A percentile compares a stretch with the other conserved stretches of the same genome.
Evolutionary conservation across 2,329 filamentous ascomycete species (phyloP).

Genomic region (Aspergillus intermedius): DNA sequence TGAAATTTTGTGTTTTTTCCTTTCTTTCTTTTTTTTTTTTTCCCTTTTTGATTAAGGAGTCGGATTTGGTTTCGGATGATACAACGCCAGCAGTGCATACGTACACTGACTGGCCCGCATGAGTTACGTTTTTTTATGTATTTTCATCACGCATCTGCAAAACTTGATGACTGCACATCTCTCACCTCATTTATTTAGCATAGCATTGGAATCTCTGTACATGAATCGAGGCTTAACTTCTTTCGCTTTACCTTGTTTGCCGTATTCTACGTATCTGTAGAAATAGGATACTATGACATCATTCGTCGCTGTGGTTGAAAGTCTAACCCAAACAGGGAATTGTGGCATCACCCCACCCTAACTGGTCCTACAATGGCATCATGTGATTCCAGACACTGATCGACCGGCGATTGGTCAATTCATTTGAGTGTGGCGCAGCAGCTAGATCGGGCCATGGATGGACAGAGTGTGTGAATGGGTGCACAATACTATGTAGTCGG

Average conservation of each 20-base stretch:
- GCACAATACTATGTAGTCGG: no score
- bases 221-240: no score
- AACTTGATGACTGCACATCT: not conserved
- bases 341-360: no score
- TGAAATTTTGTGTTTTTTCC: not conserved
- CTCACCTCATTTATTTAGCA: no score
- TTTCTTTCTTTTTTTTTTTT: no score
- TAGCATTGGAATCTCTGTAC: no score
- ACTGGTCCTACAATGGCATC: no score
- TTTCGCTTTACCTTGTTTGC: no score
- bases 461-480: not conserved
- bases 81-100: constrained; percentile 3
- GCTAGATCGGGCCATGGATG: not conserved
- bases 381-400: not conserved
- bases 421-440: not conserved
- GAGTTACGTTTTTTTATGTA: constrained; percentile 7
- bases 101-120: constrained; percentile 1
- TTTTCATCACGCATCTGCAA: not conserved
- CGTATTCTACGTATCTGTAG: not conserved
- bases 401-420: not conserved
- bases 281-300: not conserved
- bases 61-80: not conserved
- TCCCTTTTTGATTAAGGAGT: not conserved
- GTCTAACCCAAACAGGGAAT: no score
- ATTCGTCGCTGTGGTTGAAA: not conserved